Evolutionary conservation across 2,329 filamentous ascomycete genomes (phyloP), one percentile per base, ranked within the genome.

Genomic region (Fusarium pseudonygamai): DNA sequence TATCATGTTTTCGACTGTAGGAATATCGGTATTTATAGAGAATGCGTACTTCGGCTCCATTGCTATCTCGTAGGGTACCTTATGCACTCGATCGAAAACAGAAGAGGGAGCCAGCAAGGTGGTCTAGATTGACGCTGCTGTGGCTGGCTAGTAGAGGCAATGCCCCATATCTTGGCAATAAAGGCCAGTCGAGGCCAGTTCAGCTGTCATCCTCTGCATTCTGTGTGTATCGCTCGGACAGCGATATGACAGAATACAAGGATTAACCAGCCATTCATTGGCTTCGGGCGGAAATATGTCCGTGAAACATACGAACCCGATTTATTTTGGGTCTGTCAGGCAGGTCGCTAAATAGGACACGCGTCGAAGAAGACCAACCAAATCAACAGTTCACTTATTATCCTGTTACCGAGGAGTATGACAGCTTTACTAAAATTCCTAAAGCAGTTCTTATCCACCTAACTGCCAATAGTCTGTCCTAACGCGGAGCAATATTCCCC

Each of bases 21-120:
- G 8, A 18, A 10, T 28, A 12, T 20, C 12, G 12, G 2, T 5
- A 3, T 20, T 46, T 28, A 46, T 46, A 46, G 18, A 14, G 0
- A 14, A 7, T 20, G 4, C 0, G 1, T 6, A 1, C 5, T 46
- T 8, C 0, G 8, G 18, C 1, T 5, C 18, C 1, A 20, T 28
- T 10, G 24, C 8, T 46, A 28, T 28, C 8, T 11, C 12, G 3
- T 15, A 7, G 0, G 6, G 1, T 20, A 14, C 0, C 12, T 26
- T 6, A 22, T 46, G 24, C 24, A 46, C 4, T 20, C 1, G 4
- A 12, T 14, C 4, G 5, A 28, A 28, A 46, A 22, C 2, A 28
- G 43, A 46, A 46, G 24, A 46, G 43, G 18, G 18, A 46, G 24
- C 4, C 5, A 45, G 24, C 7, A 26, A 4, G 1, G 24, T 45